phyloP scores from a whole-genome alignment of 208 protist genomes.

The Phytomonas sp. region DNA sequence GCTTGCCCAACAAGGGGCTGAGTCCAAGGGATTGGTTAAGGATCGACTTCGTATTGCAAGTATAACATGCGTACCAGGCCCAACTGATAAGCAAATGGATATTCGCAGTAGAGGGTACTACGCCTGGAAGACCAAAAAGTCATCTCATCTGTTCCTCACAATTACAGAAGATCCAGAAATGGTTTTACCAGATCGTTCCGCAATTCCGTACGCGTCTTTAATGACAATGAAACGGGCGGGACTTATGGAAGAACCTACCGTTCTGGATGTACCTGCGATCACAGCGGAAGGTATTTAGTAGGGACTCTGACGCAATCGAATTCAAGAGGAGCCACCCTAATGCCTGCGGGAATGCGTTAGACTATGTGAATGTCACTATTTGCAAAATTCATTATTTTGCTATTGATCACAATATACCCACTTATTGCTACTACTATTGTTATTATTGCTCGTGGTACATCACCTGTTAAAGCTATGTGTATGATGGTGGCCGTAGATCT shows the following conservation, averaged over 20 bases:
- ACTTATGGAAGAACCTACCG: slow-evolving; percentile 41
- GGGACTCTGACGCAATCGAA: not conserved
- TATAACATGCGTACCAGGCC: slow-evolving; percentile 76
- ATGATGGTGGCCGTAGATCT: not conserved
- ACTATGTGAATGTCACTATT: not conserved
- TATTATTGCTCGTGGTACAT: not conserved
- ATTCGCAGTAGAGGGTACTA: slow-evolving; percentile 84
- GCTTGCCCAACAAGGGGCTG: slow-evolving; percentile 79
- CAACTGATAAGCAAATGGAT: slow-evolving; percentile 88
- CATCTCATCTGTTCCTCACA: slow-evolving; percentile 75
- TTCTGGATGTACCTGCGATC: slow-evolving; percentile 83
- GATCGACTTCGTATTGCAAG: slow-evolving; percentile 78
- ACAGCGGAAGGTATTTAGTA: slow-evolving; percentile 82
- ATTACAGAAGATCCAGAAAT: slow-evolving; percentile 85
- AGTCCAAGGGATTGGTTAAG: slow-evolving; percentile 83
- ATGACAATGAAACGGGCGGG: slow-evolving; percentile 79
- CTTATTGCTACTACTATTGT: not conserved
- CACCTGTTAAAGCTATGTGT: not conserved
- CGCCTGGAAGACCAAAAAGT: slow-evolving; percentile 87
- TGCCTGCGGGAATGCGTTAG: not conserved
- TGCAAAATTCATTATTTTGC: not conserved
- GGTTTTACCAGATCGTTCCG: slow-evolving; percentile 81
- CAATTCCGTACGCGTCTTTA: slow-evolving; percentile 79
- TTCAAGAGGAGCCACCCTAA: not conserved
- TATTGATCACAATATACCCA: not conserved